Evolutionary conservation across 1,139 yeast genomes (phyloP), one percentile per base, ranked within the genome.

Genomic region (Protomyces macrosporus): DNA sequence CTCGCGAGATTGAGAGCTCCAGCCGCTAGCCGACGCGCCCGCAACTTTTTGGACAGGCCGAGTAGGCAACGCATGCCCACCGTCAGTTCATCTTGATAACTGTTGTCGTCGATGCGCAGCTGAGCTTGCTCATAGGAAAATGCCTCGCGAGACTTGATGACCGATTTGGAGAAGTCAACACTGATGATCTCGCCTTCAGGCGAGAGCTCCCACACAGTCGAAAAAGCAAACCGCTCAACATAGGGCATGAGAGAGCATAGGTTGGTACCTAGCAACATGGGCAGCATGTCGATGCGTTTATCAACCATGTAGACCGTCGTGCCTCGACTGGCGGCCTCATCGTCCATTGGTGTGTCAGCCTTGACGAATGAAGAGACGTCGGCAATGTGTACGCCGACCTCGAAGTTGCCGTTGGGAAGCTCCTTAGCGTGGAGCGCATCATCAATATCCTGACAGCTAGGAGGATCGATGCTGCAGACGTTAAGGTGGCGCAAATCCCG

Each of bases 341-440:
- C 87, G 74, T 95, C 98, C 67, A 95, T 79, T 0, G 98, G 86
- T 3, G 97, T 90, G 68, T 86, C 88, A 0, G 98, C 87, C 75
- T 90, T 90, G 57, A 95, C 98, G 72, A 95, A 95, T 75, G 95
- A 96, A 0, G 98, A 90, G 32, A 95, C 99, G 77, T 95, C 99
- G 5, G 99, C 99, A 78, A 95, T 95, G 74, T 95, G 99, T 40
- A 95, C 99, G 72, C 99, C 98, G 60, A 95, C 96, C 74, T 93
- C 96, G 77, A 83, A 90, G 73, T 91, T 90, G 1, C 98, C 98
- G 74, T 95, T 93, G 1, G 96, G 91, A 57, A 95, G 80, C 64
- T 75, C 74, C 69, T 81, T 79, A 0, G 98, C 98, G 74, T 95
- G 98, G 64, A 95, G 79, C 0, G 99, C 98, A 78, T 95, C 99